A percentile compares a stretch with the other conserved stretches of the same genome.
These are phyloP conservation scores for Lactuca saligna DNA, from an alignment of 129 eudicot species.

Conservation along the genomic window DNA sequence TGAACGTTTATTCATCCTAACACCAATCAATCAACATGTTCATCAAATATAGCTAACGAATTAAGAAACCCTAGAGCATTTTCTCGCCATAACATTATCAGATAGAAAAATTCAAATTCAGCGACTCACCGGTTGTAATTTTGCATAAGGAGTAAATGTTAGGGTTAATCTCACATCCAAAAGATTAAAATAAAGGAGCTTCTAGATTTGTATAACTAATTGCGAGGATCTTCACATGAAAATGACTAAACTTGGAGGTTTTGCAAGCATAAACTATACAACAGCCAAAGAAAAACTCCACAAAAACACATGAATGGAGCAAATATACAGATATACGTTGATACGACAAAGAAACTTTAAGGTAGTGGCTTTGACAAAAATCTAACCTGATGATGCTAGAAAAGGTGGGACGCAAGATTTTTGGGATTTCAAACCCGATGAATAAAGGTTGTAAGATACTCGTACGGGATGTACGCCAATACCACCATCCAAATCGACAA, in stretches of 20 bases:
- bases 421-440: not conserved
- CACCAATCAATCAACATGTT: not conserved
- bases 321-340: not conserved
- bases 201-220: constrained; percentile 15
- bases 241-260: not conserved
- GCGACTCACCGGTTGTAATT: not conserved
- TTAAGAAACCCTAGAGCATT: constrained; percentile 8
- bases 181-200: not conserved
- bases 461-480: not conserved
- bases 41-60: constrained; percentile 2
- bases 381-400: constrained; percentile 14
- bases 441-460: not conserved
- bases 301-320: constrained; percentile 1
- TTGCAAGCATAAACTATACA: not conserved
- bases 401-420: not conserved
- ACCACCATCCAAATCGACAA: too few species aligned
- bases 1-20: not conserved
- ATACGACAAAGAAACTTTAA: not conserved
- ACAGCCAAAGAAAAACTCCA: not conserved
- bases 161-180: constrained; percentile 1
- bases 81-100: not conserved
- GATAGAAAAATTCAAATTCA: not conserved
- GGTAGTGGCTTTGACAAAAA: not conserved
- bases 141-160: constrained; percentile 5
- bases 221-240: not conserved